Percentiles rank a stretch among this genome's conserved stretches.
Evolutionary conservation across 169 alveolate species (phyloP).

Genomic region (Eimeria maxima): DNA sequence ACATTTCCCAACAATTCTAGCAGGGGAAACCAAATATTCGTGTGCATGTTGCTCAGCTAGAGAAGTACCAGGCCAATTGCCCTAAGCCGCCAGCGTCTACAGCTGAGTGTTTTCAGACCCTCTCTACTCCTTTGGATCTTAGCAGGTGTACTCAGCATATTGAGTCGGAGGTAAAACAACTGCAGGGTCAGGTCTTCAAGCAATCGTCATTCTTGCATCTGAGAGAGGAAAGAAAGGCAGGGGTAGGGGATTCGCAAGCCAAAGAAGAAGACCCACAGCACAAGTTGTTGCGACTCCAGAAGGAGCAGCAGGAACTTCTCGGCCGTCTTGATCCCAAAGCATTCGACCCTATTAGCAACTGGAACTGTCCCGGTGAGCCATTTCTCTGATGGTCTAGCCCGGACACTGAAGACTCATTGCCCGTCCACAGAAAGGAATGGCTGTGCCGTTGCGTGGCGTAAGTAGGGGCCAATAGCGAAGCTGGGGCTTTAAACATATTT

Average conservation of each 20-base stretch:
- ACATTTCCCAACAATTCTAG: not conserved
- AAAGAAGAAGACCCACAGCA: conserved; percentile 41
- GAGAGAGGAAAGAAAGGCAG: not conserved
- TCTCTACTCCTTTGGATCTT: conserved; percentile 55
- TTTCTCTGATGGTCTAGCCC: not conserved
- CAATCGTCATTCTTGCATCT: conserved; percentile 14
- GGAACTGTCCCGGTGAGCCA: conserved; percentile 52
- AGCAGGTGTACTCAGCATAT: not conserved
- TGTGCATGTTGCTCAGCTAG: conserved; percentile 49
- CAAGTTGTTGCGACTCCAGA: conserved; percentile 64
- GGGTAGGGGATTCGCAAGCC: too few relatives aligned
- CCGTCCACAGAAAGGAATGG: not conserved
- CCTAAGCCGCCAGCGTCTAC: conserved; percentile 71
- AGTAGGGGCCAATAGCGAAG: not conserved
- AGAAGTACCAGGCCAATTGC: conserved; percentile 69
- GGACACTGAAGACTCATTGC: not conserved
- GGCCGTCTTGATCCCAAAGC: not conserved
- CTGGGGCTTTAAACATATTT: not conserved
- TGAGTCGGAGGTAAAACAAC: conserved; percentile 31
- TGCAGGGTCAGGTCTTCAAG: conserved; percentile 20
- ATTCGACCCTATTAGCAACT: conserved; percentile 58
- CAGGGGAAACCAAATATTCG: not conserved
- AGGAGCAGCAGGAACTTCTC: conserved; percentile 48
- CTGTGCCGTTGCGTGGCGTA: not conserved
- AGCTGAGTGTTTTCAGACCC: conserved; percentile 24